Evolutionary conservation across 2,329 filamentous ascomycete genomes (phyloP), one percentile per base, ranked within the genome.

Genomic region (Cryoendolithus antarcticus): DNA sequence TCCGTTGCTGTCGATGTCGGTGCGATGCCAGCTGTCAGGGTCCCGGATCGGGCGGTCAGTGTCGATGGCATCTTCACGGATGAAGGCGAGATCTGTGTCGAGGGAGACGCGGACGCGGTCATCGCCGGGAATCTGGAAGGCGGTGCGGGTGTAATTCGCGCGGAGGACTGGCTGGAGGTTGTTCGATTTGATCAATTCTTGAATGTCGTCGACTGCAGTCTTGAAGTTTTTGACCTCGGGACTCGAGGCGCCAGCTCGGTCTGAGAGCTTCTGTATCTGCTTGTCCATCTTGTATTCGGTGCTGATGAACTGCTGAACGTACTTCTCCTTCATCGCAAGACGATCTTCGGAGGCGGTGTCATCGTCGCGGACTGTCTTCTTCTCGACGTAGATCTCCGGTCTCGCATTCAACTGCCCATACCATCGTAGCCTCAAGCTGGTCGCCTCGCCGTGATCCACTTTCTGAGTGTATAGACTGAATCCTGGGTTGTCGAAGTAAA

Each of bases 91-190:
- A 50, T 93, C 78, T 1, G 86, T 95, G 59, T 98, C 91, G 43
- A 98, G 82, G 4, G 86, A 88, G 51, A 98, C 84, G 39, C 91
- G 79, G 34, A 98, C 80, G 12, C 84, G 81, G 59, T 93, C 79
- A 57, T 98, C 88, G 9, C 84, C 77, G 4, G 91, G 91, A 49
- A 94, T 94, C 62, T 98, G 91, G 67, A 96, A 98, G 1, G 91
- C 91, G 1, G 86, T 93, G 45, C 91, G 82, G 30, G 80, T 83
- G 60, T 96, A 96, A 63, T 93, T 94, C 46, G 91, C 91, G 37
- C 91, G 78, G 38, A 98, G 62, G 27, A 94, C 74, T 4, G 91
- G 91, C 57, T 89, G 77, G 10, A 98, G 69, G 40, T 82, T 73
- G 53, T 84, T 76, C 35, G 82, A 72, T 53, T 76, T 74, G 57